A percentile compares a stretch with the other conserved stretches of the same genome.
Conservation (phyloP, 441 rosid species). For the Populus trichocarpa region DNA sequence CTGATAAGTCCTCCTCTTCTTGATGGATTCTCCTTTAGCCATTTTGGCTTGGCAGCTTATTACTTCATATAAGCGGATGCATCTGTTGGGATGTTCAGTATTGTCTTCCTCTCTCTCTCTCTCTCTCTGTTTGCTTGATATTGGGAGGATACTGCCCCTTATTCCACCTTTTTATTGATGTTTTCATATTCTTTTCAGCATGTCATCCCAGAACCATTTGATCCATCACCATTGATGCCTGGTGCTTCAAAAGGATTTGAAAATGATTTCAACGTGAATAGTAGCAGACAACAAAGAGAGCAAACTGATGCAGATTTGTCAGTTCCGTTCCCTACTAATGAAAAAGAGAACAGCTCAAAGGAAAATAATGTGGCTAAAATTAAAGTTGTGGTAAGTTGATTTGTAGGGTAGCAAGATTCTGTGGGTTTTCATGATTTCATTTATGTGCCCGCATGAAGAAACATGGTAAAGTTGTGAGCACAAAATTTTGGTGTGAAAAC, state of each 20-base stretch:
- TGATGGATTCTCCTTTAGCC: neutral
- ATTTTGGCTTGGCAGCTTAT: neutral
- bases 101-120: neutral
- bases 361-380: conserved; percentile 92
- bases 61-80: neutral
- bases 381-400: conserved; percentile 90
- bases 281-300: conserved; percentile 42
- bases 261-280: conserved; percentile 52
- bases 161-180: conserved; percentile 12
- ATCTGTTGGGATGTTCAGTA: neutral
- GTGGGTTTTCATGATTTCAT: neutral
- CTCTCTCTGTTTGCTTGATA: neutral
- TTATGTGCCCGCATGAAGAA: neutral
- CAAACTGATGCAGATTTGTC: conserved; percentile 60
- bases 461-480: neutral
- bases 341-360: conserved; percentile 61
- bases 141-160: neutral
- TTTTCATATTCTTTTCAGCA: conserved; percentile 55
- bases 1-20: neutral
- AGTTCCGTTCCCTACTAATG: conserved; percentile 39
- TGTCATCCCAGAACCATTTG: conserved; percentile 86
- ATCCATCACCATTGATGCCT: conserved; percentile 85
- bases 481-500: neutral
- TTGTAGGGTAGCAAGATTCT: neutral
- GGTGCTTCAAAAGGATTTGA: conserved; percentile 62